Conservation (phyloP, 2,329 filamentous ascomycete genomes). For the Claviceps sp. region DNA sequence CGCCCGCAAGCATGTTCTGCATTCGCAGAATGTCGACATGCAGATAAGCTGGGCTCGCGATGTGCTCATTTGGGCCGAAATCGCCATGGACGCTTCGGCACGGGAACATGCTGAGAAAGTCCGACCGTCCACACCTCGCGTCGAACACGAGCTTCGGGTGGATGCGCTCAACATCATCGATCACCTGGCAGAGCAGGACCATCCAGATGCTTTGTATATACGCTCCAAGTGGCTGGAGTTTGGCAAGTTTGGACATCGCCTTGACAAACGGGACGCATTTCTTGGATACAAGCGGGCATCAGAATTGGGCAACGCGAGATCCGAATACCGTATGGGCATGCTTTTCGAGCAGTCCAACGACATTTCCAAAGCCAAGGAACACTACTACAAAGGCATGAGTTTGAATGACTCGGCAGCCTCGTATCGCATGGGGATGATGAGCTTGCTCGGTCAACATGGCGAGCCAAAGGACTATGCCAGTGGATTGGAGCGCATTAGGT, state of each 20-base stretch:
- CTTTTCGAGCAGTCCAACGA: slow-evolving; percentile 94
- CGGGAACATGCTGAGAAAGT: slow-evolving; percentile 41
- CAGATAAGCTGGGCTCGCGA: slow-evolving; percentile 96
- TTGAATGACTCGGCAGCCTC: slow-evolving; percentile 76
- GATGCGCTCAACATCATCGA: slow-evolving; percentile 87
- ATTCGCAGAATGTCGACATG: slow-evolving; percentile 90
- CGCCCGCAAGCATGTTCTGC: slow-evolving; percentile 69
- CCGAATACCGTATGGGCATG: slow-evolving; percentile 97
- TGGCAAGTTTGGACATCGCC: slow-evolving; percentile 80
- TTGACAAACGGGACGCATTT: slow-evolving; percentile 93
- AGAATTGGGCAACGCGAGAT: slow-evolving; percentile 71
- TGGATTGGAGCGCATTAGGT: slow-evolving; percentile 70
- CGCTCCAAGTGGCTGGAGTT: slow-evolving; percentile 96
- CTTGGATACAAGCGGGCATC: slow-evolving; percentile 74
- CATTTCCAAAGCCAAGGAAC: slow-evolving; percentile 74
- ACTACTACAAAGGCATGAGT: slow-evolving; percentile 73
- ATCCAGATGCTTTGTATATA: slow-evolving; percentile 90
- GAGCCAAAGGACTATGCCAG: slow-evolving; percentile 67
- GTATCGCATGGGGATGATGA: slow-evolving; percentile 93
- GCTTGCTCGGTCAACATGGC: slow-evolving; percentile 82
- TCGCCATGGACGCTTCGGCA: slow-evolving; percentile 61
- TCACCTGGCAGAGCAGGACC: slow-evolving; percentile 80
- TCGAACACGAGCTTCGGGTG: slow-evolving; percentile 75
- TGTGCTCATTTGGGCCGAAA: slow-evolving; percentile 76
- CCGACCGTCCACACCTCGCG: slow-evolving; percentile 65